Evolutionary conservation across 108 stramenopile genomes (phyloP).

Genomic region (Cyclotella distinguenda): DNA sequence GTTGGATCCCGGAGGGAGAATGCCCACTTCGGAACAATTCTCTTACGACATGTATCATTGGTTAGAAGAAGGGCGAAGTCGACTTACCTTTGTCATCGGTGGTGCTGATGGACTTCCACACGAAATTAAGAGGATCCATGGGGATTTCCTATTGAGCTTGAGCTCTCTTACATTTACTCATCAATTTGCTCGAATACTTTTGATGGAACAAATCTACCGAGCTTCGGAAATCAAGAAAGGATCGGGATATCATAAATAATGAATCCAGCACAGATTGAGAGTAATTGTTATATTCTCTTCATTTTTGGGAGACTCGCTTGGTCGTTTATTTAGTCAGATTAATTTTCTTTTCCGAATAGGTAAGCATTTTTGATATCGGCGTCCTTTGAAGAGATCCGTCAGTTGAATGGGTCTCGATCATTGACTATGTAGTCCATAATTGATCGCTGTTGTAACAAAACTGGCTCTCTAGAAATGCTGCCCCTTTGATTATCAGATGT

Average conservation of each 20-base stretch:
- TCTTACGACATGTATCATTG: slow-evolving; percentile 73
- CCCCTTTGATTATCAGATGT: too few species aligned
- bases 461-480: too few species aligned
- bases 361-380: too few species aligned
- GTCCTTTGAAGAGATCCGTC: too few species aligned
- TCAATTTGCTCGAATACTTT: slow-evolving; percentile 83
- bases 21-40: slow-evolving; percentile 76
- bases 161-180: slow-evolving; percentile 88
- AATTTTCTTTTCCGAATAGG: too few species aligned
- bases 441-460: too few species aligned
- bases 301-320: too few species aligned
- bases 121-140: slow-evolving; percentile 51
- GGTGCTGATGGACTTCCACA: slow-evolving; percentile 89
- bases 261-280: too few species aligned
- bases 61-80: slow-evolving; percentile 85
- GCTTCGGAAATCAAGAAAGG: slow-evolving; percentile 89
- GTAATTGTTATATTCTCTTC: too few species aligned
- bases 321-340: too few species aligned
- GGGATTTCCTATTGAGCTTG: slow-evolving; percentile 56
- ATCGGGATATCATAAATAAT: slow-evolving; percentile 85
- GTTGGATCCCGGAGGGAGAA: slow-evolving; percentile 67
- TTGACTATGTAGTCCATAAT: too few species aligned
- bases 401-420: too few species aligned
- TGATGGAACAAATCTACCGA: slow-evolving; percentile 92
- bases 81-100: slow-evolving; percentile 88